These are phyloP conservation scores for Rhodamnia rubescens DNA, from an alignment of 345 rosid species.

Conservation along the genomic window DNA sequence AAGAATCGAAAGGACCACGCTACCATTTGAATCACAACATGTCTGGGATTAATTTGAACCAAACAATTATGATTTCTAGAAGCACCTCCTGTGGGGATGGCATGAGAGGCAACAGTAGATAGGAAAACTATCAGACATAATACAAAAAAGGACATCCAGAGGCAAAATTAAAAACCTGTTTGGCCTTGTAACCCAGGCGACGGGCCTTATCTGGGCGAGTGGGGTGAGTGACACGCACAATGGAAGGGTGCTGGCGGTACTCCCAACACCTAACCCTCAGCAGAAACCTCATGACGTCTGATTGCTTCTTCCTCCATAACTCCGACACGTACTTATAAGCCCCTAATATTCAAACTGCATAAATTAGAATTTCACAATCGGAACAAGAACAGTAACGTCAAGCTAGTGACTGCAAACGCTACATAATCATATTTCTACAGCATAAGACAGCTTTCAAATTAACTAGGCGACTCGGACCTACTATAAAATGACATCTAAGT, in stretches of 20 bases:
- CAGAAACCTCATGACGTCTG: slow-evolving; percentile 28
- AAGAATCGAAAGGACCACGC: background rate
- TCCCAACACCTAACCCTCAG: slow-evolving; percentile 33
- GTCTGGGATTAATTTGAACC: background rate
- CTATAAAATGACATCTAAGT: background rate
- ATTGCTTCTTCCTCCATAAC: slow-evolving; percentile 33
- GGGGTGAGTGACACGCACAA: slow-evolving; percentile 23
- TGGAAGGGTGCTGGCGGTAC: slow-evolving; percentile 25
- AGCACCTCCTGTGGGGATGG: background rate
- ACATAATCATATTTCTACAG: background rate
- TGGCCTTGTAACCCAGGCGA: slow-evolving; percentile 28
- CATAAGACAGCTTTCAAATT: background rate
- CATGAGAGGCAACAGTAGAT: background rate
- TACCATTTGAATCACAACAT: background rate
- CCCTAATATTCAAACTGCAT: slow-evolving; percentile 1
- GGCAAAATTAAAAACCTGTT: slow-evolving; percentile 13
- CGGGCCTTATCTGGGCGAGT: slow-evolving; percentile 32
- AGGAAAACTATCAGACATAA: background rate
- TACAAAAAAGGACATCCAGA: background rate
- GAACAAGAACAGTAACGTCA: background rate
- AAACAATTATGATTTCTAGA: background rate
- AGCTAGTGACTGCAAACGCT: background rate
- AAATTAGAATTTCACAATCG: background rate
- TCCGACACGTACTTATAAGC: slow-evolving; percentile 30
- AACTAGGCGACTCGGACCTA: background rate